phyloP scores from a whole-genome alignment of 345 rosid species.

The Salix suchowensis region DNA sequence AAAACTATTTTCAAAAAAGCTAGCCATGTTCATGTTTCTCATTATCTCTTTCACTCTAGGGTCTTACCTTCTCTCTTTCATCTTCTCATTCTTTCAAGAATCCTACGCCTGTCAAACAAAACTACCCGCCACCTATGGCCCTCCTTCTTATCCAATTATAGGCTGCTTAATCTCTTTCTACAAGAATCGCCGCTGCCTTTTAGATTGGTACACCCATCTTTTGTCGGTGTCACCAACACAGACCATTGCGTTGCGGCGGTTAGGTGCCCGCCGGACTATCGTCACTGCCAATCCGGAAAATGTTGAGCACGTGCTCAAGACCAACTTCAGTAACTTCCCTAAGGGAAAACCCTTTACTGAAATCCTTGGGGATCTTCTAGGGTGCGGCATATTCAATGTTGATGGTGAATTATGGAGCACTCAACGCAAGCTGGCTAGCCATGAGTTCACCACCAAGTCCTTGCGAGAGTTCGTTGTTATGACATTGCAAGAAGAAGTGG shows the following conservation, averaged over 20 bases:
- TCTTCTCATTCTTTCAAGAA: not conserved
- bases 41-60: slow-evolving; percentile 13
- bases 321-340: slow-evolving; percentile 64
- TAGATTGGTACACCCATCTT: slow-evolving; percentile 73
- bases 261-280: slow-evolving; percentile 52
- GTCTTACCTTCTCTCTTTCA: slow-evolving; percentile 7
- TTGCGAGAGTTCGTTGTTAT: slow-evolving; percentile 52
- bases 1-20: not conserved
- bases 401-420: slow-evolving; percentile 71
- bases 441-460: slow-evolving; percentile 60
- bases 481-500: slow-evolving; percentile 45
- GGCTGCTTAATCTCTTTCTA: slow-evolving; percentile 69
- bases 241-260: slow-evolving; percentile 48
- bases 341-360: slow-evolving; percentile 79
- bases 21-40: slow-evolving; percentile 9
- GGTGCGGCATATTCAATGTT: slow-evolving; percentile 70
- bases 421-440: slow-evolving; percentile 73
- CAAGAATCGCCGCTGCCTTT: slow-evolving; percentile 52
- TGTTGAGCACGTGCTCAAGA: slow-evolving; percentile 64
- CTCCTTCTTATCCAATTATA: slow-evolving; percentile 52
- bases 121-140: slow-evolving; percentile 11
- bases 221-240: slow-evolving; percentile 48
- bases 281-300: slow-evolving; percentile 69
- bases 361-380: slow-evolving; percentile 75
- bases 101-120: not conserved